Evolutionary conservation across 1,284 basidiomycete genomes (phyloP), one percentile per base, ranked within the genome.

Genomic region (Melampsora medusae): DNA sequence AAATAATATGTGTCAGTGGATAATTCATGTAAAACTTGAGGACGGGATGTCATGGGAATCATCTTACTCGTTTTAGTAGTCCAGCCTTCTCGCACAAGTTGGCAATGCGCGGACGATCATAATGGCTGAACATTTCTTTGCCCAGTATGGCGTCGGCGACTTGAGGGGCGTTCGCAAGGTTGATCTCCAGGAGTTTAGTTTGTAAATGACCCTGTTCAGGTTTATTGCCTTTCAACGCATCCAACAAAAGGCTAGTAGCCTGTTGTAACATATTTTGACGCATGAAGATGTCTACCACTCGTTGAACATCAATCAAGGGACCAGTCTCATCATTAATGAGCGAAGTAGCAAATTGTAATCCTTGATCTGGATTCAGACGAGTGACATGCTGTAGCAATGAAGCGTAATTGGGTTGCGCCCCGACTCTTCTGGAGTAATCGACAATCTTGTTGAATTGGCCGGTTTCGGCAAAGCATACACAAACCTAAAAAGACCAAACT

Each of bases 191-290:
- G 25, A 99, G 87, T 79, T 95, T 91, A 1, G 97, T 99, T 85
- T 99, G 97, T 16, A 99, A 86, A 80, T 91, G 93, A 0, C 90
- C 96, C 82, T 99, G 96, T 84, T 99, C 97, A 0, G 95, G 93
- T 84, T 92, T 92, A 87, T 99, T 99, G 79, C 99, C 97, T 86
- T 99, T 99, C 81, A 99, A 87, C 19, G 95, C 97, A 83, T 99
- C 97, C 76, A 99, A 86, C 67, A 99, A 86, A 90, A 99, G 99
- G 2, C 93, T 96, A 0, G 97, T 99, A 19, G 97, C 97, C 67
- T 96, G 97, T 84, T 99, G 97, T 78, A 99, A 95, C 93, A 99
- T 94, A 86, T 98, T 99, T 83, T 98, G 96, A 2, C 91, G 91
- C 93, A 97, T 97, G 87, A 99, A 99, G 82, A 99, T 97, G 82